phyloP scores from a whole-genome alignment of 2,329 filamentous ascomycete genomes.

The Amauroascus verrucosus region DNA sequence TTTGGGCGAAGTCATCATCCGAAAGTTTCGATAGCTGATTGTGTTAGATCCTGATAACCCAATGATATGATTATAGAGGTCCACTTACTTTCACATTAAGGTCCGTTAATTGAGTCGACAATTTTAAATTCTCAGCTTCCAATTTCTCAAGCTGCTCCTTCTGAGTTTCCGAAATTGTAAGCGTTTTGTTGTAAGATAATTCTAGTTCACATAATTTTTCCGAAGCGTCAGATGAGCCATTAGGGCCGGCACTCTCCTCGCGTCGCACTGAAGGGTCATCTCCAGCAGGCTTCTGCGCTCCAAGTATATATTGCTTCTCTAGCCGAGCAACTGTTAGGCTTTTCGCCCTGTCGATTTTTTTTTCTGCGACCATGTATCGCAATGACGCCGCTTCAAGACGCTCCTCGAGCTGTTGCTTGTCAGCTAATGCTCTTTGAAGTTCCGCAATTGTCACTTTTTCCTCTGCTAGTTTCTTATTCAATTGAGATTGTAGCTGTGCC shows the following conservation, averaged over 20 bases:
- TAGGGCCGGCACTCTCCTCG: slow-evolving; percentile 43
- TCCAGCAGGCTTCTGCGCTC: slow-evolving; percentile 40
- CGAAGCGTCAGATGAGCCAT: slow-evolving; percentile 36
- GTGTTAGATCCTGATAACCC: slow-evolving; percentile 46
- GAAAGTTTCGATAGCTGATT: slow-evolving; percentile 57
- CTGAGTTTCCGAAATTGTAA: slow-evolving; percentile 66
- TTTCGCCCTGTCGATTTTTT: slow-evolving; percentile 80
- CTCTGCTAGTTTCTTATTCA: slow-evolving; percentile 63
- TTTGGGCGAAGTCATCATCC: slow-evolving; percentile 88
- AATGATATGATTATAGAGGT: background rate
- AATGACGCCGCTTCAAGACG: slow-evolving; percentile 80
- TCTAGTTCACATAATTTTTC: slow-evolving; percentile 58
- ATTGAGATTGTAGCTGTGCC: slow-evolving; percentile 59
- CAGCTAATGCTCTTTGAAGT: slow-evolving; percentile 61
- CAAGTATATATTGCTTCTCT: slow-evolving; percentile 75
- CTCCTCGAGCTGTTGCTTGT: slow-evolving; percentile 77
- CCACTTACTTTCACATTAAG: slow-evolving; percentile 49
- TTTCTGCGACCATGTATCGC: slow-evolving; percentile 89
- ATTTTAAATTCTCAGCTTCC: slow-evolving; percentile 61
- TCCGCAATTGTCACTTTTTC: slow-evolving; percentile 75
- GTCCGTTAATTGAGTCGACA: slow-evolving; percentile 69
- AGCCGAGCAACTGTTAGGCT: slow-evolving; percentile 85
- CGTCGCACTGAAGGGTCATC: slow-evolving; percentile 41
- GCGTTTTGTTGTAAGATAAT: slow-evolving; percentile 64
- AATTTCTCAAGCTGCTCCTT: slow-evolving; percentile 79